Evolutionary conservation across 2,329 filamentous ascomycete genomes (phyloP).

Genomic region (Harringtonia aguacate): DNA sequence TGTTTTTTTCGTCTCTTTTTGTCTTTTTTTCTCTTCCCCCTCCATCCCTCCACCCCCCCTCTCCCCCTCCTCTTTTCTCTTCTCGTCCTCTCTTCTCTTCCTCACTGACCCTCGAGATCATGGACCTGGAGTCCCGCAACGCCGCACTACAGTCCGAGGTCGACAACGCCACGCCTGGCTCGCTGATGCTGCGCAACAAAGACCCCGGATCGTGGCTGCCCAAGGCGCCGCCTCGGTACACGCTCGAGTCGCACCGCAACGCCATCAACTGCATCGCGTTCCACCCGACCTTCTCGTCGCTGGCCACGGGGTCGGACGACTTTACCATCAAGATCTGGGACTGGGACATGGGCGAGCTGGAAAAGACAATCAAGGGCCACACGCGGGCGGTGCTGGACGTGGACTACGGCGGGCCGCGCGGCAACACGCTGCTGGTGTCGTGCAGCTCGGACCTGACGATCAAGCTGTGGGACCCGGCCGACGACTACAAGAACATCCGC

Average conservation of each 20-base stretch:
- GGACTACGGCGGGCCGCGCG: constrained; percentile 79
- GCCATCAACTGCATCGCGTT: constrained; percentile 84
- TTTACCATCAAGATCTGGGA: constrained; percentile 96
- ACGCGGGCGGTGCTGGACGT: constrained; percentile 81
- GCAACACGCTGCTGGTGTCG: constrained; percentile 65
- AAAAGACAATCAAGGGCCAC: constrained; percentile 84
- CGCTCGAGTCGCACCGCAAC: constrained; percentile 69
- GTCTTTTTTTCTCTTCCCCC: neutral
- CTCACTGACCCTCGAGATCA: constrained; percentile 53
- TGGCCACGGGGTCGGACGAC: constrained; percentile 87
- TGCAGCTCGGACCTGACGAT: constrained; percentile 87
- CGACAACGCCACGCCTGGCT: constrained; percentile 67
- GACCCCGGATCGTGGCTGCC: constrained; percentile 83
- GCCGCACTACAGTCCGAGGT: constrained; percentile 68
- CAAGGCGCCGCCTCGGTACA: constrained; percentile 69
- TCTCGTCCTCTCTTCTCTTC: neutral
- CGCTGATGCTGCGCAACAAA: constrained; percentile 68
- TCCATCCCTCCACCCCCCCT: no score
- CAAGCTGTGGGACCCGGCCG: constrained; percentile 85
- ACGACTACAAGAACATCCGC: constrained; percentile 91
- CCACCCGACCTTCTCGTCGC: constrained; percentile 80
- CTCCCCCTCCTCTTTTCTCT: constrained; percentile 5
- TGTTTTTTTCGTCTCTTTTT: constrained; percentile 4
- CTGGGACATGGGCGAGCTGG: constrained; percentile 86
- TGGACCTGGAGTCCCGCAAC: constrained; percentile 78